These are phyloP conservation scores for Bolboschoenoplectus hybrid DNA, from an alignment of 202 grass and related monocot genomes.

Conservation along the genomic window DNA sequence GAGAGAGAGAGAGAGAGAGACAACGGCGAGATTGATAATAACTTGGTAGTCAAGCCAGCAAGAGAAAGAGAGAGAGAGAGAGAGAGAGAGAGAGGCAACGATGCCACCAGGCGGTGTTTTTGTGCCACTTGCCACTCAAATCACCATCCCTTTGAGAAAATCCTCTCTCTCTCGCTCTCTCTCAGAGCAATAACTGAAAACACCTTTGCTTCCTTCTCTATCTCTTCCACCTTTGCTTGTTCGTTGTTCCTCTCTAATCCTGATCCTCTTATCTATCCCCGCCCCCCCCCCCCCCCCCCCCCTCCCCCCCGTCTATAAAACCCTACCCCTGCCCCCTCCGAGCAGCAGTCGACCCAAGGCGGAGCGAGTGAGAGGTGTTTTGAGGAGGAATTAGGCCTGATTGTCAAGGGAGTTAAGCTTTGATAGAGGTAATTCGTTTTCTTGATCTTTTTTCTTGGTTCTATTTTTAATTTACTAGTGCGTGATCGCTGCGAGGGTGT, in stretches of 20 bases:
- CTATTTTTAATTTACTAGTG: background rate
- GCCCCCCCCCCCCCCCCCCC: background rate
- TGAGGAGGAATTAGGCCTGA: background rate
- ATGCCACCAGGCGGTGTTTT: background rate
- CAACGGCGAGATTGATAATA: background rate
- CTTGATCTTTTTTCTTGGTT: background rate
- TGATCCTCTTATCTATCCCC: background rate
- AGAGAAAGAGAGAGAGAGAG: no score
- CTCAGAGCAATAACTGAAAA: background rate
- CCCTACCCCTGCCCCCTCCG: slow-evolving; percentile 1
- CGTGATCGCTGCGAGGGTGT: background rate
- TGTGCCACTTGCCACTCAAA: slow-evolving; percentile 30
- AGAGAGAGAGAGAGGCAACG: background rate
- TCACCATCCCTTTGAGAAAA: background rate
- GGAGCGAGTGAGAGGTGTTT: background rate
- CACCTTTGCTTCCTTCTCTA: background rate
- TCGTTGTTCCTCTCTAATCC: no score
- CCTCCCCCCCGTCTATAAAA: background rate
- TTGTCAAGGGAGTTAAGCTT: background rate
- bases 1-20: background rate
- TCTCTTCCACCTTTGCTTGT: background rate
- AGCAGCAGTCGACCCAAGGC: background rate
- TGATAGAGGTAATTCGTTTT: background rate
- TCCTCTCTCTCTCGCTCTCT: background rate
- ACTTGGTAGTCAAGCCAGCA: background rate